Conservation (phyloP, 163 green algal genomes). For the Scenedesmus sp. region DNA sequence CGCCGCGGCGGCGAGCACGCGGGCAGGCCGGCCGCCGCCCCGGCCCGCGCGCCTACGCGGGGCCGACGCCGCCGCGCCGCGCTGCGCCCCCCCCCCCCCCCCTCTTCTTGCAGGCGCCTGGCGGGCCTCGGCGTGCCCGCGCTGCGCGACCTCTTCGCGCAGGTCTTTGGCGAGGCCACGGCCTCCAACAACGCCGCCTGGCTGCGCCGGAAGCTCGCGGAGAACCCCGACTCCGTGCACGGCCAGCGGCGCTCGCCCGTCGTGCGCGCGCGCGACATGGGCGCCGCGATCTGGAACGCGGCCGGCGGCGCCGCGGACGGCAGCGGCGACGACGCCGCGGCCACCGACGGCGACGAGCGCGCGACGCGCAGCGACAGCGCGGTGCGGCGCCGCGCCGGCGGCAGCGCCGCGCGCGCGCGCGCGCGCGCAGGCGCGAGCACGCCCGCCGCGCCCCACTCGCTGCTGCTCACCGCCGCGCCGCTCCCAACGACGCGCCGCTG, state of each 20-base stretch:
- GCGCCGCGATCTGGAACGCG: slow-evolving; percentile 56
- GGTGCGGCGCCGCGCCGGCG: too few relatives aligned
- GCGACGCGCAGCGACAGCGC: too few relatives aligned
- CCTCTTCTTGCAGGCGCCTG: slow-evolving; percentile 43
- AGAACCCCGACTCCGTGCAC: slow-evolving; percentile 50
- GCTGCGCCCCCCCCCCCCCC: background rate
- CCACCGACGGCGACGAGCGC: too few relatives aligned
- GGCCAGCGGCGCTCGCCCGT: slow-evolving; percentile 38
- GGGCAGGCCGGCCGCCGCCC: background rate
- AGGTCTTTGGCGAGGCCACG: slow-evolving; percentile 59
- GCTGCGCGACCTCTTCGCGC: slow-evolving; percentile 56
- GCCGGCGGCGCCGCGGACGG: background rate
- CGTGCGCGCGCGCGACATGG: slow-evolving; percentile 47
- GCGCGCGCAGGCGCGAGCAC: too few relatives aligned
- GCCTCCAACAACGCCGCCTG: slow-evolving; percentile 67
- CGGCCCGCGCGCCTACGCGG: background rate
- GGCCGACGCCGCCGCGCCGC: background rate
- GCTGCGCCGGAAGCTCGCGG: slow-evolving; percentile 68
- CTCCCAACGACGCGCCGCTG: too few relatives aligned
- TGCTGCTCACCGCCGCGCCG: too few relatives aligned
- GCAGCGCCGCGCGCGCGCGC: too few relatives aligned
- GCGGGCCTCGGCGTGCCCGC: slow-evolving; percentile 55
- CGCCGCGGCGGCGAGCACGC: background rate
- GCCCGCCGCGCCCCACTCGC: too few relatives aligned
- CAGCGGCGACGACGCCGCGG: background rate